phyloP scores from a whole-genome alignment of 2,329 filamentous ascomycete genomes.

The Colletotrichum lindemuthianum region DNA sequence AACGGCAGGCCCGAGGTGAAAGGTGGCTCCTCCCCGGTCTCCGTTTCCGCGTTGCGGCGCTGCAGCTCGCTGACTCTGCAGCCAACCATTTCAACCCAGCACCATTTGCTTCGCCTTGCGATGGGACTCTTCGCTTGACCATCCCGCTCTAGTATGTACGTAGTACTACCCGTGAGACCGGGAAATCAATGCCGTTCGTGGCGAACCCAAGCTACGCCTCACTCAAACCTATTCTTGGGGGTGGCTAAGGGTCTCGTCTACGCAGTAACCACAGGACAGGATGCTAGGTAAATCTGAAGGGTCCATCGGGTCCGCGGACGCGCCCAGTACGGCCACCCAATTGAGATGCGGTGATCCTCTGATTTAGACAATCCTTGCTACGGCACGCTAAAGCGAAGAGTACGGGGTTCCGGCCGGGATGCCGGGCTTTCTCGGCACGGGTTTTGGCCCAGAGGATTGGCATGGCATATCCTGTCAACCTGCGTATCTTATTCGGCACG shows the following conservation, averaged over 20 bases:
- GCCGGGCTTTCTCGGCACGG: conserved; percentile 24
- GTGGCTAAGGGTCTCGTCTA: conserved; percentile 20
- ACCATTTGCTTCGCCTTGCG: neutral
- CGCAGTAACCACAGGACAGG: too few species aligned
- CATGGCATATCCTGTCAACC: conserved; percentile 11
- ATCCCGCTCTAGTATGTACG: too few species aligned
- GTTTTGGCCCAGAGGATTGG: neutral
- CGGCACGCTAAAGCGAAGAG: neutral
- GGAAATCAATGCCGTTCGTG: conserved; percentile 8
- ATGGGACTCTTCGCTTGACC: neutral
- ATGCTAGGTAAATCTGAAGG: neutral
- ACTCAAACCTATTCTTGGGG: conserved; percentile 3
- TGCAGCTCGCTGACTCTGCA: conserved; percentile 14
- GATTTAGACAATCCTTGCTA: too few species aligned
- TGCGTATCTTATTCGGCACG: conserved; percentile 3
- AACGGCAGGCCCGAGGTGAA: conserved; percentile 19
- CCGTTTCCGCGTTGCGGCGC: conserved; percentile 9
- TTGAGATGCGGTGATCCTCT: too few species aligned
- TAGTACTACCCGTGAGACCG: neutral
- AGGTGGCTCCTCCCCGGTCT: conserved; percentile 6
- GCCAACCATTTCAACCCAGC: neutral
- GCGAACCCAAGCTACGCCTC: conserved; percentile 12
- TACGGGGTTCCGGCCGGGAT: conserved; percentile 24
- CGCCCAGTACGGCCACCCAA: neutral
- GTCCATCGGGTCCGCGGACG: conserved; percentile 14